These are phyloP conservation scores for Camillea tinctor DNA, from an alignment of 2,329 filamentous ascomycete genomes.

Conservation along the genomic window DNA sequence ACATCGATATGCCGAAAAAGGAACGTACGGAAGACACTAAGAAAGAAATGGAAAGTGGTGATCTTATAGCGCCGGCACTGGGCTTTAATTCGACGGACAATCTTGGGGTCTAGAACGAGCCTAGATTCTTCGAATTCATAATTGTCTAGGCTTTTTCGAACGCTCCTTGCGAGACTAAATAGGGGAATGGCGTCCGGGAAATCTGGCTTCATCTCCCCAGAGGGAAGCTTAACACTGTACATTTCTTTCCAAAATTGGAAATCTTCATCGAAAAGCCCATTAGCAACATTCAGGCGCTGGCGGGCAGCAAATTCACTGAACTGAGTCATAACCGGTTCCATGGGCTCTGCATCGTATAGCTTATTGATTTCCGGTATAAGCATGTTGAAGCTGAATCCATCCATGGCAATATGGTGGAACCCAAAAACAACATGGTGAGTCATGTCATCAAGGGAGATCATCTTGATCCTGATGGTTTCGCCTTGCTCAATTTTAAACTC, in stretches of 20 bases:
- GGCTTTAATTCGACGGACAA: conserved; percentile 8
- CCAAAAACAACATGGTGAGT: conserved; percentile 41
- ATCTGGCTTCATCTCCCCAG: conserved; percentile 1
- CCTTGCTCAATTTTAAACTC: conserved; percentile 40
- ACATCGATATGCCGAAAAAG: conserved; percentile 31
- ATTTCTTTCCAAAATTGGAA: conserved; percentile 9
- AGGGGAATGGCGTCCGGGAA: conserved; percentile 5
- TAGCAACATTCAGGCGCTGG: conserved; percentile 6
- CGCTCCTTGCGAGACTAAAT: conserved; percentile 2
- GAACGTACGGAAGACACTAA: conserved; percentile 36
- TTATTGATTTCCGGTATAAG: conserved; percentile 12
- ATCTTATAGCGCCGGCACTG: conserved; percentile 21
- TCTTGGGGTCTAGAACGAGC: conserved; percentile 2
- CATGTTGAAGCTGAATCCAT: conserved; percentile 41
- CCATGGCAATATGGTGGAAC: conserved; percentile 50
- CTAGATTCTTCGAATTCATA: conserved; percentile 8
- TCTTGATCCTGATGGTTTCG: conserved; percentile 32
- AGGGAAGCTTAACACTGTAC: conserved; percentile 1
- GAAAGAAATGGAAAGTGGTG: conserved; percentile 44
- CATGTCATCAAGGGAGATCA: conserved; percentile 33
- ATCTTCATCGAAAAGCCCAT: conserved; percentile 3
- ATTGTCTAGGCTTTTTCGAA: conserved; percentile 3
- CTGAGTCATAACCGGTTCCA: neutral
- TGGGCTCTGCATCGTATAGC: conserved; percentile 10
- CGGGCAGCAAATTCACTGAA: conserved; percentile 10